Evolutionary conservation across 1,139 yeast species (phyloP).

Genomic region (Geotrichum macrosporum): DNA sequence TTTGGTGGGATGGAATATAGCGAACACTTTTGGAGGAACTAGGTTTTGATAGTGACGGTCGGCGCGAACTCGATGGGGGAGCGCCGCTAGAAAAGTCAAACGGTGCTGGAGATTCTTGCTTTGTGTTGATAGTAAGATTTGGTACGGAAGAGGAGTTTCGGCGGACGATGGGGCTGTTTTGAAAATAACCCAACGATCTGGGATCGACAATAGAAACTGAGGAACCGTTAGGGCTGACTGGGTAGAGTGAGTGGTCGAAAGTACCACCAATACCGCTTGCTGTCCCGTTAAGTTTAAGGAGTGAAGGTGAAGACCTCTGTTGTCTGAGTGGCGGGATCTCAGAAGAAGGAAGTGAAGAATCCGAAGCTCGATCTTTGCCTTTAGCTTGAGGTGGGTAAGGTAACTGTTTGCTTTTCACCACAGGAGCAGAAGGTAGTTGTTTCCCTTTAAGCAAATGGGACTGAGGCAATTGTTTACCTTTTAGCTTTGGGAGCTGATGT

Average conservation of each 20-base stretch:
- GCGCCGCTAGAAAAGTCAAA: constrained; percentile 11
- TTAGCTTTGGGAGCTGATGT: too few relatives aligned
- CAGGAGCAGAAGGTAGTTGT: too few relatives aligned
- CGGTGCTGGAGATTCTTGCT: background rate
- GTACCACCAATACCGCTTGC: constrained; percentile 3
- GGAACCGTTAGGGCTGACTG: constrained; percentile 1
- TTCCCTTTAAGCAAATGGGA: too few relatives aligned
- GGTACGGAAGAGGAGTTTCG: constrained; percentile 15
- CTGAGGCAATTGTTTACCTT: too few relatives aligned
- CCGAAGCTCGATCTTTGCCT: too few relatives aligned
- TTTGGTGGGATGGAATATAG: constrained; percentile 11
- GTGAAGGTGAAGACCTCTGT: too few relatives aligned
- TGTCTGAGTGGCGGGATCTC: too few relatives aligned
- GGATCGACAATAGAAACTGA: constrained; percentile 14
- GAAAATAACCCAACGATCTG: constrained; percentile 17
- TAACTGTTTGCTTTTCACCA: too few relatives aligned
- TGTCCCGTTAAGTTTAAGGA: too few relatives aligned
- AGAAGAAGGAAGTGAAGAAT: too few relatives aligned
- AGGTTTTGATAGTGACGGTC: constrained; percentile 3
- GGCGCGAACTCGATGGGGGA: constrained; percentile 4
- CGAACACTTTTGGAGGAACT: constrained; percentile 7
- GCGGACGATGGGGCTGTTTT: constrained; percentile 14
- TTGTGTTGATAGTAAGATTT: constrained; percentile 11
- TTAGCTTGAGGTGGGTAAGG: too few relatives aligned
- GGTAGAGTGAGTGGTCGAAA: background rate